Conservation (phyloP, 2,329 filamentous ascomycete species). For the Diaporthe citrichinensis region DNA sequence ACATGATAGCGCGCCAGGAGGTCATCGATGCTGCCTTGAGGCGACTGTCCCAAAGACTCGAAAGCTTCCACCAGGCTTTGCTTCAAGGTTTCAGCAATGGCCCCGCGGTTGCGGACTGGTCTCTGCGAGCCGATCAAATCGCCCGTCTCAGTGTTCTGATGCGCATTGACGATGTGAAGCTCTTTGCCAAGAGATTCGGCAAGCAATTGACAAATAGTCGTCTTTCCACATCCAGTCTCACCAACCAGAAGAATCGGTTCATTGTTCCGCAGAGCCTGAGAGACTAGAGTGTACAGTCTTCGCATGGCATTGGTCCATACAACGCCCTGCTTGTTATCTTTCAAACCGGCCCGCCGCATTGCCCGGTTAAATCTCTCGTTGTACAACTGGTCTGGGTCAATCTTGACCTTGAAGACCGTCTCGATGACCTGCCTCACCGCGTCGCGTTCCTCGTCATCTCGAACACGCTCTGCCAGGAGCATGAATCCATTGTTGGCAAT, state of each 20-base stretch:
- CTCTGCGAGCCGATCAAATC: constrained; percentile 97
- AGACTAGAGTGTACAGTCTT: constrained; percentile 90
- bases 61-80: constrained; percentile 70
- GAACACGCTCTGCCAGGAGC: constrained; percentile 93
- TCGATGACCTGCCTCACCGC: constrained; percentile 93
- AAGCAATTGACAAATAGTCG: constrained; percentile 92
- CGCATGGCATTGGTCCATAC: constrained; percentile 98
- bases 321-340: constrained; percentile 72
- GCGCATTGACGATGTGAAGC: constrained; percentile 93
- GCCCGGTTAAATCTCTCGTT: constrained; percentile 70
- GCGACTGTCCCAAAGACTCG: constrained; percentile 52
- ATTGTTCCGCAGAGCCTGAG: constrained; percentile 86
- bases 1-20: constrained; percentile 72
- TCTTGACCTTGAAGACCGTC: constrained; percentile 86
- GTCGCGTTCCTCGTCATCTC: constrained; percentile 87
- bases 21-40: constrained; percentile 63
- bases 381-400: constrained; percentile 83
- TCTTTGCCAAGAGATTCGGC: constrained; percentile 83
- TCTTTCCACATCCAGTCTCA: constrained; percentile 98
- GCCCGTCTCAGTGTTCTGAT: constrained; percentile 98
- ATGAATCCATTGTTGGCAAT: constrained; percentile 95
- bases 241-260: constrained; percentile 96
- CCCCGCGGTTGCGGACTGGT: constrained; percentile 87
- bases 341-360: constrained; percentile 62
- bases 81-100: constrained; percentile 76